A percentile compares a stretch with the other conserved stretches of the same genome.
Conservation (phyloP, 1,139 yeast species). For the Yamadazyma dushanensis region DNA sequence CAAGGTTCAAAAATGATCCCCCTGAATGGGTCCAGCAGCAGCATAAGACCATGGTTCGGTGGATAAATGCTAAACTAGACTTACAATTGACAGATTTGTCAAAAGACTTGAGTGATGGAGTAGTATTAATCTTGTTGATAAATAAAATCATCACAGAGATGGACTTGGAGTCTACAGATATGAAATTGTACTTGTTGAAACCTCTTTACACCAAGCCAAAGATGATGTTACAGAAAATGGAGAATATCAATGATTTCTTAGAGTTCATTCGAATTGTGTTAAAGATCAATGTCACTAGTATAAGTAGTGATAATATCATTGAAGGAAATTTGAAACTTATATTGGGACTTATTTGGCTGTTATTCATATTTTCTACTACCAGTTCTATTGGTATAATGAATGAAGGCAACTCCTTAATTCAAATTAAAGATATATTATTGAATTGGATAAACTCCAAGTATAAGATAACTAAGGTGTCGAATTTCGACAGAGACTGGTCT, state of each 20-base stretch:
- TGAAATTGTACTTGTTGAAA: constrained; percentile 26
- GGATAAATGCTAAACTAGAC: constrained; percentile 42
- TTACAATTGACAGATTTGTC: constrained; percentile 26
- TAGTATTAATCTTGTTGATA: constrained; percentile 36
- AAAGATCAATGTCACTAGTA: constrained; percentile 51
- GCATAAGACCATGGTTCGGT: constrained; percentile 46
- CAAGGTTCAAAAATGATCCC: constrained; percentile 20
- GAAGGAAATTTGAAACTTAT: constrained; percentile 64
- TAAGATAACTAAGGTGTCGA: constrained; percentile 22
- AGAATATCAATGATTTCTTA: constrained; percentile 58
- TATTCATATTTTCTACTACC: constrained; percentile 53
- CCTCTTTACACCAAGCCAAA: constrained; percentile 49
- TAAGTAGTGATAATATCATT: constrained; percentile 68
- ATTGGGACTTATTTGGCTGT: constrained; percentile 67
- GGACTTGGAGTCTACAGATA: constrained; percentile 18
- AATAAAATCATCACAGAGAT: constrained; percentile 27
- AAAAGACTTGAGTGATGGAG: constrained; percentile 40
- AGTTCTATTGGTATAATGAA: constrained; percentile 30
- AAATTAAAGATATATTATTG: constrained; percentile 34
- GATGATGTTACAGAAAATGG: constrained; percentile 59
- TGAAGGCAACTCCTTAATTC: constrained; percentile 31
- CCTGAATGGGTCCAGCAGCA: constrained; percentile 44
- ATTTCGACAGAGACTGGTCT: constrained; percentile 43
- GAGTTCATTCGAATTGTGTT: constrained; percentile 54
- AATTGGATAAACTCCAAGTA: constrained; percentile 33